A percentile compares a stretch with the other conserved stretches of the same genome.
phyloP scores from a whole-genome alignment of 192 early-diverging fungal genomes.

The Backusella psychrophila region DNA sequence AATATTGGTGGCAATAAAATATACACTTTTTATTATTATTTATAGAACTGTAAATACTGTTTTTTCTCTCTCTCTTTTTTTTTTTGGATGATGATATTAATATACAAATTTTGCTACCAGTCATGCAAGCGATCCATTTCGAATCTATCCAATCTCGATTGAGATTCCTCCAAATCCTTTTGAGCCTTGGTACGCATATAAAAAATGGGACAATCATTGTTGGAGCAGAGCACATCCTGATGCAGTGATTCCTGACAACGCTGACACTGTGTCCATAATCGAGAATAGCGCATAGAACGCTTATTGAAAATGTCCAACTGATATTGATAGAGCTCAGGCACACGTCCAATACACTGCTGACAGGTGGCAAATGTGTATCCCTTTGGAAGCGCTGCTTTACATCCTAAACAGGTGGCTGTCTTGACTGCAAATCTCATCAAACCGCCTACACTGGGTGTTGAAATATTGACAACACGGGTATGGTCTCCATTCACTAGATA shows the following conservation, averaged over 20 bases:
- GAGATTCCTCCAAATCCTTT: conserved; percentile 84
- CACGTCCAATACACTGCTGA: conserved; percentile 64
- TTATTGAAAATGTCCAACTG: conserved; percentile 62
- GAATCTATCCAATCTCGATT: conserved; percentile 73
- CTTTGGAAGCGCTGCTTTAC: conserved; percentile 79
- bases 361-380: conserved; percentile 37
- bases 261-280: conserved; percentile 98
- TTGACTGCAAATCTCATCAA: conserved; percentile 95
- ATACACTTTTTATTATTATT: background rate
- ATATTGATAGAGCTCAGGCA: conserved; percentile 77
- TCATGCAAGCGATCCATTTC: conserved; percentile 23
- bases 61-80: background rate
- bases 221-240: conserved; percentile 93
- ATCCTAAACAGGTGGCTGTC: conserved; percentile 89
- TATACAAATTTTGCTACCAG: background rate
- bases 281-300: conserved; percentile 74
- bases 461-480: conserved; percentile 78
- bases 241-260: conserved; percentile 93
- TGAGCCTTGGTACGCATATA: conserved; percentile 97
- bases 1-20: no score
- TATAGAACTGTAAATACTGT: background rate
- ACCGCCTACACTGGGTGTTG: conserved; percentile 86
- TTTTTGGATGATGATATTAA: background rate
- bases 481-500: conserved; percentile 64
- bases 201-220: conserved; percentile 96